Conservation (phyloP, 2,329 filamentous ascomycete species). For the Cytospora leucostoma region DNA sequence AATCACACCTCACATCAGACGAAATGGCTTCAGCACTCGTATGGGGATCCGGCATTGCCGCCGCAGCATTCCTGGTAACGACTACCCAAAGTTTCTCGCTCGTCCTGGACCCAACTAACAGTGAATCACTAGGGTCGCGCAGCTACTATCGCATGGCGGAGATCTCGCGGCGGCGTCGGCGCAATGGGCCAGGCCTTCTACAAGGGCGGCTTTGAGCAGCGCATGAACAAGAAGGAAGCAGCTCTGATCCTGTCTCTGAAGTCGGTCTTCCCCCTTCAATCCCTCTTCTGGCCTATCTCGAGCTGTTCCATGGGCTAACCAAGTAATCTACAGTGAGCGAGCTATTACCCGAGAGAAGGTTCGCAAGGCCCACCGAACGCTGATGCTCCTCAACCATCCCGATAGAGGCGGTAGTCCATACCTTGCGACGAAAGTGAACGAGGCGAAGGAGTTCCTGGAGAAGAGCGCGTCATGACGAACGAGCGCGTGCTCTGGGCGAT, state of each 20-base stretch:
- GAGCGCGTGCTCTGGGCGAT: conserved; percentile 3
- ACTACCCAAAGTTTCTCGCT: neutral
- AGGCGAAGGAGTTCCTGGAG: conserved; percentile 94
- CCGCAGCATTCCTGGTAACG: conserved; percentile 64
- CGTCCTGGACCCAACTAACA: conserved; percentile 16
- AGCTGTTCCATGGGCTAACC: conserved; percentile 1
- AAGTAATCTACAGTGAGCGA: conserved; percentile 66
- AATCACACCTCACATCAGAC: conserved; percentile 13
- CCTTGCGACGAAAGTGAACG: conserved; percentile 95
- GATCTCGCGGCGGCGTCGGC: conserved; percentile 75
- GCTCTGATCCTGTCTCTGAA: conserved; percentile 86
- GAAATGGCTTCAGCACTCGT: conserved; percentile 61
- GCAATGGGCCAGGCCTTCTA: conserved; percentile 90
- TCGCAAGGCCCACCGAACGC: conserved; percentile 89
- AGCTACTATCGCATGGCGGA: conserved; percentile 83
- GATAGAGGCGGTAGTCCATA: conserved; percentile 97
- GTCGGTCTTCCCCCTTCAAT: conserved; percentile 51
- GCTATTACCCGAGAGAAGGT: conserved; percentile 88
- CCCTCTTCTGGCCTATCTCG: neutral
- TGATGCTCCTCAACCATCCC: conserved; percentile 98
- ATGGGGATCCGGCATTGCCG: conserved; percentile 62
- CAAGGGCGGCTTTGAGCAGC: conserved; percentile 96
- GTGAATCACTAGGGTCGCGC: conserved; percentile 71
- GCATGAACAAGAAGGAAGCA: conserved; percentile 92
- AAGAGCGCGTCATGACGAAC: conserved; percentile 54